Percentiles rank a stretch among this genome's conserved stretches.
Conservation (phyloP, 139 green algal species). For the Closterium sp. region DNA sequence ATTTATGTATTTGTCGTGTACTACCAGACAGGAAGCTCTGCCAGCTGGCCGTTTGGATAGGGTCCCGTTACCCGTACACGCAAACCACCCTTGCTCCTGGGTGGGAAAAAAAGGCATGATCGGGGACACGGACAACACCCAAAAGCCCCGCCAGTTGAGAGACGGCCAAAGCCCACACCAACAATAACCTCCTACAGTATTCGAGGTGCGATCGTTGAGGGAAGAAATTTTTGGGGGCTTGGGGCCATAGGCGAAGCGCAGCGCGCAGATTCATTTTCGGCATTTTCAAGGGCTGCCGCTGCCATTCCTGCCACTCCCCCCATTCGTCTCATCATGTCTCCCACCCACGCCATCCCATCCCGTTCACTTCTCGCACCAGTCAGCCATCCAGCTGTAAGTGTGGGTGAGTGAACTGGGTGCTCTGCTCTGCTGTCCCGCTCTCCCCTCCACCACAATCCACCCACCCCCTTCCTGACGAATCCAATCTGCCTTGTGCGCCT, state of each 20-base stretch:
- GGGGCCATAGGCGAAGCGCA: too few species aligned
- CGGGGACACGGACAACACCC: too few species aligned
- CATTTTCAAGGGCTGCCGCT: neutral
- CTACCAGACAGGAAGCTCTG: neutral
- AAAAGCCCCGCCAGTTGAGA: too few species aligned
- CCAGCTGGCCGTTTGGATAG: neutral
- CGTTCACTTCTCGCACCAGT: neutral
- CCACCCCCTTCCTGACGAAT: neutral
- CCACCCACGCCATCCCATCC: neutral
- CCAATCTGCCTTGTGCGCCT: too few species aligned
- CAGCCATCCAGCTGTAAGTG: neutral
- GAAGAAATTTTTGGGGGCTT: too few species aligned
- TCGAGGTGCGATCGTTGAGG: too few species aligned
- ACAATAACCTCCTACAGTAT: too few species aligned
- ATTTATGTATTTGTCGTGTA: neutral
- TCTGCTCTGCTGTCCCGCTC: neutral
- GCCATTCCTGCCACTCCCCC: neutral
- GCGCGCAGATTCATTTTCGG: too few species aligned
- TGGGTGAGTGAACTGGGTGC: neutral
- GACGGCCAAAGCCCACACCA: too few species aligned
- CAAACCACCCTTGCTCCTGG: neutral
- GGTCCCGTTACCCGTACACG: neutral
- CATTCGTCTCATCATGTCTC: neutral
- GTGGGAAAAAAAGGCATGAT: neutral
- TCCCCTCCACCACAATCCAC: neutral